These are phyloP conservation scores for Boeremia lycopersici DNA, from an alignment of 2,329 filamentous ascomycete species.

Conservation along the genomic window DNA sequence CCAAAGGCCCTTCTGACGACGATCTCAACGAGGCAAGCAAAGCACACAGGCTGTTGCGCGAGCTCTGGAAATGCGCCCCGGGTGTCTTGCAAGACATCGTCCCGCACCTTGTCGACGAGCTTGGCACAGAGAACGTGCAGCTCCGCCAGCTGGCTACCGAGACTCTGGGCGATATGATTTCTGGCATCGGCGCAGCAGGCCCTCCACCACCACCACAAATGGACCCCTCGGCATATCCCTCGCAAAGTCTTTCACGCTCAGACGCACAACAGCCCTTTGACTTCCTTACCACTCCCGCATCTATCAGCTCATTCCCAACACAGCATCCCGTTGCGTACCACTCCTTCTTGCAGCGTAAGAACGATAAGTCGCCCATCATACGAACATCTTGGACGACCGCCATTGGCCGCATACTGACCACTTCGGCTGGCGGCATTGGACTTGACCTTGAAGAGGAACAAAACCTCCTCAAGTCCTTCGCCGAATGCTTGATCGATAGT, in stretches of 20 bases:
- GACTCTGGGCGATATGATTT: conserved; percentile 92
- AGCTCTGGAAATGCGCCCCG: conserved; percentile 92
- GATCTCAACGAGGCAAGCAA: conserved; percentile 88
- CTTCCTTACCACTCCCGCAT: conserved; percentile 80
- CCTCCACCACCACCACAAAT: conserved; percentile 74
- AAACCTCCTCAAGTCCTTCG: conserved; percentile 73
- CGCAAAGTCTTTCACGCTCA: conserved; percentile 60
- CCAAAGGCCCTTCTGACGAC: conserved; percentile 73
- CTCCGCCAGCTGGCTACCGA: conserved; percentile 88
- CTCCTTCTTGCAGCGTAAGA: conserved; percentile 80
- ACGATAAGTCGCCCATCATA: conserved; percentile 84
- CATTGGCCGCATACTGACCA: conserved; percentile 84
- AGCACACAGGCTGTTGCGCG: conserved; percentile 85
- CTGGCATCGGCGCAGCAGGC: conserved; percentile 90
- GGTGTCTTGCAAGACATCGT: conserved; percentile 90
- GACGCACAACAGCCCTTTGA: conserved; percentile 51
- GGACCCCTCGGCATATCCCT: conserved; percentile 86
- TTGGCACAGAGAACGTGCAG: conserved; percentile 87
- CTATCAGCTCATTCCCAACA: conserved; percentile 87
- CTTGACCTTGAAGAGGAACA: conserved; percentile 82
- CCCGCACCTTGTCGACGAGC: conserved; percentile 88
- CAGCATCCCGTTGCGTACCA: conserved; percentile 80
- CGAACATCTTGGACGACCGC: conserved; percentile 85
- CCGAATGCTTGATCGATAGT: conserved; percentile 81
- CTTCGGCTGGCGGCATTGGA: conserved; percentile 87